Evolutionary conservation across 2,329 filamentous ascomycete genomes (phyloP), one percentile per base, ranked within the genome.

Genomic region (Colletotrichum brevisporum): DNA sequence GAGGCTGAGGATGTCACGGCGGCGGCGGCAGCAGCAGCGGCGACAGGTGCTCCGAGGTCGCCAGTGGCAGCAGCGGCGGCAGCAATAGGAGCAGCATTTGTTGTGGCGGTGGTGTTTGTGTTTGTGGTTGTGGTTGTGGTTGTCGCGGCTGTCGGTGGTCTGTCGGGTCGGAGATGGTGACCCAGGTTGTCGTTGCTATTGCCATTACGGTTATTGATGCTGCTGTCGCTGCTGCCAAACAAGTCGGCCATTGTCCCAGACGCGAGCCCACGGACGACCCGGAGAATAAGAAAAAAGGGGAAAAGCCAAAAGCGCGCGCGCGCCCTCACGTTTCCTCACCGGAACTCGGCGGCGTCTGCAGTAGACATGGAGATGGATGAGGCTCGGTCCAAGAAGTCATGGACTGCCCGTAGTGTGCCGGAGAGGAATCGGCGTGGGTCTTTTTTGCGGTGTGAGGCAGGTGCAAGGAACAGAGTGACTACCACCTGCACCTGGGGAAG

Each of bases 361-460:
- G 56, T 39, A 47, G 45, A 61, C 67, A 67, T 69, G 55, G 67
- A 69, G 51, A 69, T 41, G 50, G 56, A 67, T 39, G 62, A 67
- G 55, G 67, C 63, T 69, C 56, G 24, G 59, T 41, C 62, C 59
- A 56, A 66, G 66, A 55, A 54, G 50, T 67, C 51, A 69, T 56
- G 67, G 63, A 56, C 59, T 61, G 55, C 67, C 67, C 62, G 41
- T 24, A 24, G 21, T 24, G 21, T 69, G 67, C 55, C 67, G 63
- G 62, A 60, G 67, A 69, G 51, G 45, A 60, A 61, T 53, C 67
- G 62, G 63, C 63, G 67, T 69, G 62, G 67, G 67, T 60, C 67
- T 52, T 21, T n/a, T 27, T 8, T 31, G 52, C 36, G 6, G 26
- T 47, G 43, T 47, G 43, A 26, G 53, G 43, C 24, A 39, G 41